Base-by-base conservation (phyloP, 495 filamentous ascomycete species). In the Penicillium silybi region DNA sequence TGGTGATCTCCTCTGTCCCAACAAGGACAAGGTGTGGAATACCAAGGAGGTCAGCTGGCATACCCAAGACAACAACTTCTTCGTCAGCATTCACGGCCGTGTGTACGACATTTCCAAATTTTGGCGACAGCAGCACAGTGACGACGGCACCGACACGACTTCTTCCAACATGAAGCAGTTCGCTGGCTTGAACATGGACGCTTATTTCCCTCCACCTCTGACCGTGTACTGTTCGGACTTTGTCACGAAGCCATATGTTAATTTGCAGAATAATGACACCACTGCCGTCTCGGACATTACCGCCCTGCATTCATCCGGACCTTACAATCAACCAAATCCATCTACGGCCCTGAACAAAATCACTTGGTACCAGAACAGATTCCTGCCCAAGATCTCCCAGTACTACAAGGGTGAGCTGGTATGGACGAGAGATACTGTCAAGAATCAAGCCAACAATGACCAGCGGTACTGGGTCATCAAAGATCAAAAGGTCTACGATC, bases 71-170 rank as follows among this genome's bases (percentile, higher is more conserved):
- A 78, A 85, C 50, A 86, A 96, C 64, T 97, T 87, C 64, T 98
- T 79, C 73, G 93, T 97, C 58, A 90, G 89, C 62, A 84, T 93
- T 52, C 85, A 84, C 56, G 93, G 93, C 35, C 81, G 82, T 23
- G 95, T 98, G 27, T 98, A 97, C 72, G 95, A 98, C 64, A 85
- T 97, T 48, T 76, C 83, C 39, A 87, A 88, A 47, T 98, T 97
- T 67, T 95, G 85, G 83, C 86, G 80, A 51, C 65, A 78, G 19
- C 80, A 92, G 48, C 93, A 98, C 72, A 90, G 89, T 64, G 88
- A 92, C 35, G 53, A 66, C 38, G 63, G 45, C 35, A 72, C 73
- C 47, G 72, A 85, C 32, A 86, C 84, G 11, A 85, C 81, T 1
- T 63, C 68, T 3, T 75, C 85, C 10, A 66, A 65, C 32, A 97